These are phyloP conservation scores for Middelhovenomyces tepae DNA, from an alignment of 805 yeast genomes.

Conservation along the genomic window DNA sequence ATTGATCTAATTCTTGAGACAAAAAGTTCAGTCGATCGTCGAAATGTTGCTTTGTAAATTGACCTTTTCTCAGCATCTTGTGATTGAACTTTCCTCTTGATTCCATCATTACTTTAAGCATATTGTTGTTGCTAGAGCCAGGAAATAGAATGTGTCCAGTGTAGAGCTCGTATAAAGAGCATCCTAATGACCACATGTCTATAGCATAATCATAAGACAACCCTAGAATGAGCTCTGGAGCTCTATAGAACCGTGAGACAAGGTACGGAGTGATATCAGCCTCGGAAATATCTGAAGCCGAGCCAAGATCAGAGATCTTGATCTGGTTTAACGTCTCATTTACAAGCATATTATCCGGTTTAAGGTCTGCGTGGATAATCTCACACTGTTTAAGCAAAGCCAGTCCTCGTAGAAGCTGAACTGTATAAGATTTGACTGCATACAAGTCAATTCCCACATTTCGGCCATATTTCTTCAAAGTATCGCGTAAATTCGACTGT, in stretches of 20 bases:
- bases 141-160: conserved; percentile 86
- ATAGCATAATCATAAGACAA: conserved; percentile 52
- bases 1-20: conserved; percentile 16
- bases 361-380: conserved; percentile 81
- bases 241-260: conserved; percentile 61
- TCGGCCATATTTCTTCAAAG: conserved; percentile 68
- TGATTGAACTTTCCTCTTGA: conserved; percentile 24
- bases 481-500: conserved; percentile 70
- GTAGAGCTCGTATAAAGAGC: conserved; percentile 87
- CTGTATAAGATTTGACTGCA: conserved; percentile 57
- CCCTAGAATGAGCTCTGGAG: conserved; percentile 70
- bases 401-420: conserved; percentile 63
- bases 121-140: conserved; percentile 80
- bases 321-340: conserved; percentile 54
- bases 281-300: conserved; percentile 42
- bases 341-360: conserved; percentile 80
- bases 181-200: conserved; percentile 94
- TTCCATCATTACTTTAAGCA: conserved; percentile 27
- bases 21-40: conserved; percentile 22
- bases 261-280: conserved; percentile 25
- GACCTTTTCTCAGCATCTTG: conserved; percentile 23
- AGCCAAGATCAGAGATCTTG: conserved; percentile 85
- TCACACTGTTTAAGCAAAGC: conserved; percentile 59
- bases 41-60: conserved; percentile 21
- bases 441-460: conserved; percentile 71